phyloP scores from a whole-genome alignment of 2,329 filamentous ascomycete genomes.

The Cordyceps militaris region DNA sequence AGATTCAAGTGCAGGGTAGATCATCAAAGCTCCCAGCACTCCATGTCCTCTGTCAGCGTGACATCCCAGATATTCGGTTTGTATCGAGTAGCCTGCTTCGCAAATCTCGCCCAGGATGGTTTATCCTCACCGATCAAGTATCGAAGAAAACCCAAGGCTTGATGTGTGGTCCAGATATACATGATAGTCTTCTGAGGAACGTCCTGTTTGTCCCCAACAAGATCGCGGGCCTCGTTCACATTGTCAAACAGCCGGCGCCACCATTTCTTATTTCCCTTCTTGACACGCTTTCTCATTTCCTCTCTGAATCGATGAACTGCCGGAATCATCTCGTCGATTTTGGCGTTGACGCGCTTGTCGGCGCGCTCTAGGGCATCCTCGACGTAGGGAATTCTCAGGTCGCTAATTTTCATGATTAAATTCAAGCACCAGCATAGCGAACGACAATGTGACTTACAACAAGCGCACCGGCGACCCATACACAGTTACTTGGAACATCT shows the following conservation, averaged over 20 bases:
- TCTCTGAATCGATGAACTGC: background rate
- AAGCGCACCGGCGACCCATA: too few species aligned
- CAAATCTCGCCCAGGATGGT: background rate
- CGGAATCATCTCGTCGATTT: background rate
- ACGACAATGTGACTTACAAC: too few species aligned
- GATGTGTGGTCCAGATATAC: background rate
- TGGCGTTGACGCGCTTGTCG: background rate
- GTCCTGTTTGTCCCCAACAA: too few species aligned
- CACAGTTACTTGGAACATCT: too few species aligned
- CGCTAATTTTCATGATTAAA: too few species aligned
- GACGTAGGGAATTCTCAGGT: too few species aligned
- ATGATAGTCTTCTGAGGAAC: background rate
- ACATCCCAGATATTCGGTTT: background rate
- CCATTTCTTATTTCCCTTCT: too few species aligned
- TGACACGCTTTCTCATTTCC: background rate
- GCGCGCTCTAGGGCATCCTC: too few species aligned
- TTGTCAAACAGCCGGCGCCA: background rate
- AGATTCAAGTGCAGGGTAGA: constrained; percentile 1
- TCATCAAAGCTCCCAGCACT: background rate
- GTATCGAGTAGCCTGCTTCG: background rate
- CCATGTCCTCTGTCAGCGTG: background rate
- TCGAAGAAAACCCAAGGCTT: background rate
- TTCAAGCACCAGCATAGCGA: too few species aligned
- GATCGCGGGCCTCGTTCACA: background rate
- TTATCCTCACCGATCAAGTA: background rate